A percentile compares a stretch with the other conserved stretches of the same genome.
These are phyloP conservation scores for Monilinia aucupariae DNA, from an alignment of 2,329 filamentous ascomycete genomes.

Conservation along the genomic window DNA sequence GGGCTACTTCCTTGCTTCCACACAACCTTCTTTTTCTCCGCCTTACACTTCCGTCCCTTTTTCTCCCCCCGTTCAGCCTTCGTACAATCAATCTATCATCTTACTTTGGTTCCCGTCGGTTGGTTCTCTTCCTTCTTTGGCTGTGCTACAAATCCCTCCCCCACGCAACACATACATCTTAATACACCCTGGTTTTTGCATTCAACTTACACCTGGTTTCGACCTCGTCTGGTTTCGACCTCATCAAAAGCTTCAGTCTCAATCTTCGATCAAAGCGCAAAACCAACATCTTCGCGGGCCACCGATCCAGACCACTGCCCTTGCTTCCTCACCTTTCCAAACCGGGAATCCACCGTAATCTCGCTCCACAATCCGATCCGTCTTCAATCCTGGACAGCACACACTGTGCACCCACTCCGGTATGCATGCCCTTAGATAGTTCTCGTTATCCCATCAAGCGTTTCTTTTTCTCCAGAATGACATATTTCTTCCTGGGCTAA, in stretches of 20 bases:
- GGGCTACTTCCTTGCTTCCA: constrained; percentile 17
- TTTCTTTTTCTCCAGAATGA: constrained; percentile 19
- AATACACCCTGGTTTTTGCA: neutral
- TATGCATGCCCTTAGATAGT: constrained; percentile 28
- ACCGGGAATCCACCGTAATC: constrained; percentile 32
- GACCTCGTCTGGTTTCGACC: neutral
- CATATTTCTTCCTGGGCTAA: constrained; percentile 23
- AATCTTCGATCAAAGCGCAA: neutral
- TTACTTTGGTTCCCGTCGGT: constrained; percentile 15
- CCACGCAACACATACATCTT: constrained; percentile 5
- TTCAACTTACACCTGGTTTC: neutral
- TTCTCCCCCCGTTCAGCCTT: constrained; percentile 10
- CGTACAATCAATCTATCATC: neutral
- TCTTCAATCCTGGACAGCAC: constrained; percentile 30
- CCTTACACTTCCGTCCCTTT: constrained; percentile 9
- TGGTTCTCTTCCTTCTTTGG: constrained; percentile 10
- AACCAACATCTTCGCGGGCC: constrained; percentile 10
- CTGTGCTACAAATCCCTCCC: constrained; percentile 13
- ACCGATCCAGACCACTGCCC: constrained; percentile 22
- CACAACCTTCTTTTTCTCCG: constrained; percentile 15
- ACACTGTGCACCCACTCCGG: constrained; percentile 28
- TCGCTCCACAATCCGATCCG: constrained; percentile 34
- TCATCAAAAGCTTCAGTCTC: constrained; percentile 2
- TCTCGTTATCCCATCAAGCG: constrained; percentile 20
- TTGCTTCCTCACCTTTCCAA: constrained; percentile 27